Evolutionary conservation across 495 filamentous ascomycete species (phyloP), one percentile per base, ranked within the genome.

Genomic region (Lasiosphaeria ovina): DNA sequence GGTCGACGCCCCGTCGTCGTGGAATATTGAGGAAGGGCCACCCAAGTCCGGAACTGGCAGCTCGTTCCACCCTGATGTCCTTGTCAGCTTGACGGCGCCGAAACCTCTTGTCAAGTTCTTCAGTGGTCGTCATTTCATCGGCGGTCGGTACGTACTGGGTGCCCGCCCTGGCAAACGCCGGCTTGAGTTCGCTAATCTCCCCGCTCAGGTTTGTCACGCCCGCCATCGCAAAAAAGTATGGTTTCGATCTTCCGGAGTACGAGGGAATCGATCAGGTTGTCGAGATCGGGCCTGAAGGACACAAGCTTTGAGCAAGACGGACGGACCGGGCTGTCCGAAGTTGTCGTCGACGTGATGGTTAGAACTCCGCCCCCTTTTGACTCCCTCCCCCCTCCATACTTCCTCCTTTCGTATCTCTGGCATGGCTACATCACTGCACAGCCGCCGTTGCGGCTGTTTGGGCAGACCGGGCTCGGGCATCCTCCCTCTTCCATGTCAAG

Each of bases 71-170:
- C 94, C 94, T 32, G 74, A 78, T 48, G 84, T 85, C 51, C 72
- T 98, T 61, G 85, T 98, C 63, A 96, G 90, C 67, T 76, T 98
- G 72, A 96, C 95, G 53, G 95, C 94, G 47, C 92, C 94, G 38
- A 98, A 98, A 76, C 93, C 92, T n/a, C 77, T 96, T 54, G 89
- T 92, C 32, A 89, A 87, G 74, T 85, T 82, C 66, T 98, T 94
- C 70, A 80, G 76, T 66, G 94, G 94, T 0, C 78, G 89, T 59
- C 95, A 97, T 80, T 96, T 97, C 69, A 69, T 98, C 48, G 94
- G 94, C 0, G 92, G 92, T 17, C 72, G 87, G 84, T 86, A 73
- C 61, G 72, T 70, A 62, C 61, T 17, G n/a, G 47, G 42, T 17
- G 33, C 17, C 45, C 36, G 16, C 10, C 48, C 35, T 44, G 24